Base-by-base conservation (phyloP, 148 eudicot genomes). In the Chenopodium album region DNA sequence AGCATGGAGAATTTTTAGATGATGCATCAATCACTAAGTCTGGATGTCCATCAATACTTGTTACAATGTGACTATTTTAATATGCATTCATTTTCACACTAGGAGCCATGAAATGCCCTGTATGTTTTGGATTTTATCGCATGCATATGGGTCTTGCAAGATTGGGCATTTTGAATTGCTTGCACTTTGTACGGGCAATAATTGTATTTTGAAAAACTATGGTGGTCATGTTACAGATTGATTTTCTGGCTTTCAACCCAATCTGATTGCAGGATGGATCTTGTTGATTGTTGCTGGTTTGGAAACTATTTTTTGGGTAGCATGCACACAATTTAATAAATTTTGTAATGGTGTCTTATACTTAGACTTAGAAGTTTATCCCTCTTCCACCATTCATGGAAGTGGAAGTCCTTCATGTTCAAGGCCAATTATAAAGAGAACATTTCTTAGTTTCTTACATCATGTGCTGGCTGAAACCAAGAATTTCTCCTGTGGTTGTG, bases 201-300 rank as follows among this genome's bases (percentile, higher is more conserved):
- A 0, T 68, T 41, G 26, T 19, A 7, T 20, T 71, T 37, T 7
- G 26, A 71, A 32, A 32, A 19, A 71, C 10, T 7, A 13, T 37
- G 44, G 44, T 41, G 44, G 6, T 3, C 11, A 19, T 37, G 65
- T 73, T 56, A 3, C 34, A 41, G 59, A 34, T 77, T 46, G 37
- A 34, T 66, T 22, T 44, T 1, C 13, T n/a, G 37, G 20, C 66
- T 47, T 54, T 59, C 14, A 47, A 32, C 5, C 9, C 9, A 8
- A 23, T 71, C 13, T 37, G 31, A 71, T 71, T 79, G 67, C 50
- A 23, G 41, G 41, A 26, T 80, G 67, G 23, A 54, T 79, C 75
- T 54, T 41, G 4, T 28, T 34, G 50, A 52, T 66, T 17, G 75
- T 8, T 17, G 73, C 9, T 59, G 19, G 22, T 26, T 80, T 14